A percentile compares a stretch with the other conserved stretches of the same genome.
Evolutionary conservation across 768 basidiomycete genomes (phyloP).

Genomic region (Boletus sensibilis): DNA sequence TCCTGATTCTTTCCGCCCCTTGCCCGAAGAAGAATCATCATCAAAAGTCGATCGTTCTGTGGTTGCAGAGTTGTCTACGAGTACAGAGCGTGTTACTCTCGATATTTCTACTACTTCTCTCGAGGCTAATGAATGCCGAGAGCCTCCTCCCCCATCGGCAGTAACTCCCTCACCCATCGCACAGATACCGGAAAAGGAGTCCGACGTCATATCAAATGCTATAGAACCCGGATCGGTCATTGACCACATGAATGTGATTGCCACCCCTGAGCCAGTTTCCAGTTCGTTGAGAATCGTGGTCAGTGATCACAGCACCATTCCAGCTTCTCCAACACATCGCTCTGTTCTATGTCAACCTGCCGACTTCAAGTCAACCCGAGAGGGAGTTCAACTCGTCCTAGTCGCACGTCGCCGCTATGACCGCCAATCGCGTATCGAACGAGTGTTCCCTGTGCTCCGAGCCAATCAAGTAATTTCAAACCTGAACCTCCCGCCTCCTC

Average conservation of each 20-base stretch:
- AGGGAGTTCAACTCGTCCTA: slow-evolving; percentile 63
- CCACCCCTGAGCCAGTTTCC: slow-evolving; percentile 8
- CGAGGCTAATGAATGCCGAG: slow-evolving; percentile 3
- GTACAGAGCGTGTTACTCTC: slow-evolving; percentile 11
- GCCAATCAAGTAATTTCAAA: slow-evolving; percentile 52
- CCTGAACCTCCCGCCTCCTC: slow-evolving; percentile 26
- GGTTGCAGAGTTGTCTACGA: slow-evolving; percentile 4
- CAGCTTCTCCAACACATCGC: slow-evolving; percentile 7
- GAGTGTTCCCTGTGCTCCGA: slow-evolving; percentile 59
- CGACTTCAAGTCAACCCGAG: slow-evolving; percentile 44
- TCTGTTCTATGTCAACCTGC: slow-evolving; percentile 12
- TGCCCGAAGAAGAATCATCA: slow-evolving; percentile 3
- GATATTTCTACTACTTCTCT: slow-evolving; percentile 8
- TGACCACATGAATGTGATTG: slow-evolving; percentile 8
- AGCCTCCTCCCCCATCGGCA: slow-evolving; percentile 10
- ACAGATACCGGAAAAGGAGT: slow-evolving; percentile 16
- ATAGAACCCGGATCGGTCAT: slow-evolving; percentile 6
- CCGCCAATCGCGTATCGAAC: slow-evolving; percentile 59
- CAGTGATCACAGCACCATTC: slow-evolving; percentile 26
- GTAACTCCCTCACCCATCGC: slow-evolving; percentile 10
- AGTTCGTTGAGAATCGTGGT: slow-evolving; percentile 29
- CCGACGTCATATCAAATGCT: slow-evolving; percentile 11
- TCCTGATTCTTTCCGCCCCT: slow-evolving; percentile 2
- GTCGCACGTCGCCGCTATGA: slow-evolving; percentile 61
- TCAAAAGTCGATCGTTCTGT: slow-evolving; percentile 4